Base-by-base conservation (phyloP, 1,284 basidiomycete genomes). In the Rhizoctonia solani region DNA sequence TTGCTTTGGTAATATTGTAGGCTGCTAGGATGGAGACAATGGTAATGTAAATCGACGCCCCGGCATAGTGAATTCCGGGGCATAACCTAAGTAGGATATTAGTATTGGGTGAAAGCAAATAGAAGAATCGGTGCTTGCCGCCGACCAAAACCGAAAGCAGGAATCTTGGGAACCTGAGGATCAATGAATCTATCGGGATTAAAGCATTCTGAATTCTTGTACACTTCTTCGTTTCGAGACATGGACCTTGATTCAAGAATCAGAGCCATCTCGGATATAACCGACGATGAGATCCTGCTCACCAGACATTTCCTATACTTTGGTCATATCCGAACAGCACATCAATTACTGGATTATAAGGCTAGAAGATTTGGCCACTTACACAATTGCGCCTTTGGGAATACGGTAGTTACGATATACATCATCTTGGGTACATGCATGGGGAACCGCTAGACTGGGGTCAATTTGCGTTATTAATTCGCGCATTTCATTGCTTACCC, bases 1-100 rank as follows among this genome's bases (percentile, higher is more conserved):
- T 66, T 11, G 67, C 61, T 41, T 71, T 66, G 13, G 34, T 32
- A 29, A 75, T 72, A 41, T 72, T 68, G 66, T 74, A 75, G 16
- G 72, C 69, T 71, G 74, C 75, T 0, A 70, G 41, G 13, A 70
- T 37, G 1, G 65, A 59, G 11, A 42, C 66, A 21, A 68, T 34
- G 14, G 58, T 53, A 21, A 63, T 67, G 29, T 53, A 70, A 30
- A 70, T 59, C 2, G 69, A 66, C 14, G 56, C 59, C 39, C 65
- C 58, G 4, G 66, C 69, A 19, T 63, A 66, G n/a, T 63, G 52
- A 23, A 55, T 47, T n/a, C 69, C 69, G 1, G 69, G 69, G 30
- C 69, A 70, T 9, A 70, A n/a, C 25, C 69, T 67, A 34, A 49
- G 23, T n/a, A 29, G 42, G 27, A 29, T 47, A 2, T 41, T 63